A percentile compares a stretch with the other conserved stretches of the same genome.
Evolutionary conservation across 75 land plant genomes (phyloP).

Genomic region (Cunninghamia lanceolata): DNA sequence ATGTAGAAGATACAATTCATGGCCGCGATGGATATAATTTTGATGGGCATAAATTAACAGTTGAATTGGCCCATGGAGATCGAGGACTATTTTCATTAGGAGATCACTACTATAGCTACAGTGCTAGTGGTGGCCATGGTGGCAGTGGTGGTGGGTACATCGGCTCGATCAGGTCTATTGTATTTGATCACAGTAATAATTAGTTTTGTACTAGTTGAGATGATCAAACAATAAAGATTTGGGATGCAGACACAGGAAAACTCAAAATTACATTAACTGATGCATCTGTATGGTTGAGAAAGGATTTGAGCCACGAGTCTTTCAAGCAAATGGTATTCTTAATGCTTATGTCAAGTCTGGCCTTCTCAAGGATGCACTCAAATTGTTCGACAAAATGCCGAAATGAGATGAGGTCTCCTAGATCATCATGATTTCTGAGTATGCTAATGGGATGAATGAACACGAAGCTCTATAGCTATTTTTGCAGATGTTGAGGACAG

Average conservation of each 20-base stretch:
- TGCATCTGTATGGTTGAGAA: background rate
- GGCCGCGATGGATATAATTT: slow-evolving; percentile 98
- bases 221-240: no score
- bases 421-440: slow-evolving; percentile 44
- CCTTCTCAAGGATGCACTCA: slow-evolving; percentile 17
- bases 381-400: slow-evolving; percentile 45
- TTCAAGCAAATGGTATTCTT: background rate
- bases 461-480: slow-evolving; percentile 32
- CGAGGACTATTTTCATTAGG: no score
- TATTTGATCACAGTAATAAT: no score
- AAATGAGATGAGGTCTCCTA: slow-evolving; percentile 44
- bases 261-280: no score
- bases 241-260: no score
- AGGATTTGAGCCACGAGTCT: background rate
- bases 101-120: no score
- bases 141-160: no score
- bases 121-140: no score
- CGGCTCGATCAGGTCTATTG: no score
- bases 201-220: no score
- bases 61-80: no score
- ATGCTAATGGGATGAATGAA: slow-evolving; percentile 21
- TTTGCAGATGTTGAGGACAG: slow-evolving; percentile 16
- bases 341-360: background rate
- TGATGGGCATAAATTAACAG: no score
- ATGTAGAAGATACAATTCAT: slow-evolving; percentile 96